Evolutionary conservation across 1,284 basidiomycete species (phyloP).

Genomic region (Papiliotrema nemorosa): DNA sequence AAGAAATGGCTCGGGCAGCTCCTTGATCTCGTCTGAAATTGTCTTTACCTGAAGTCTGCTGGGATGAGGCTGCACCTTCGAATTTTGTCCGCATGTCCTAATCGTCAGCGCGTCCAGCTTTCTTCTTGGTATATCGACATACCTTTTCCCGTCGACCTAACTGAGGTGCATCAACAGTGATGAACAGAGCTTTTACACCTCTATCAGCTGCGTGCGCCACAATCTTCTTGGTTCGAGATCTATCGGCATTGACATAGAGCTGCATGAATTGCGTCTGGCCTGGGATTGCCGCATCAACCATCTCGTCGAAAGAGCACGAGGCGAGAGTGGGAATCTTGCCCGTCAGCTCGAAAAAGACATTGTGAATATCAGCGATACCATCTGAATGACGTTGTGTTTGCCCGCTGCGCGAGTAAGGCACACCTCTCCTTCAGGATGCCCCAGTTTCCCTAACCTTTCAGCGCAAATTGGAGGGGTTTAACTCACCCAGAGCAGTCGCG

Average conservation of each 20-base stretch:
- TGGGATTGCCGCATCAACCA: conserved; percentile 71
- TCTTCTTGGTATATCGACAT: not conserved
- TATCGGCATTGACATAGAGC: conserved; percentile 81
- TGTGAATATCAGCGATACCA: conserved; percentile 56
- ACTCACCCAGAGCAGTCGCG: conserved; percentile 35
- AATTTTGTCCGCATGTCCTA: conserved; percentile 96
- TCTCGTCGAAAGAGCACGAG: conserved; percentile 84
- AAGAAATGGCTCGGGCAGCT: conserved; percentile 89
- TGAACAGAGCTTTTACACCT: conserved; percentile 78
- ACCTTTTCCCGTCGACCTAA: conserved; percentile 83
- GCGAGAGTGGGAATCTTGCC: conserved; percentile 75
- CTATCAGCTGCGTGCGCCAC: conserved; percentile 78
- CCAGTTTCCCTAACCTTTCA: conserved; percentile 71
- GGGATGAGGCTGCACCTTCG: conserved; percentile 71
- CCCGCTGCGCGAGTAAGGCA: conserved; percentile 80
- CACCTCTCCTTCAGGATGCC: conserved; percentile 88
- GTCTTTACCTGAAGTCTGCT: conserved; percentile 57
- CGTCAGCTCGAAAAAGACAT: not conserved
- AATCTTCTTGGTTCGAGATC: conserved; percentile 72
- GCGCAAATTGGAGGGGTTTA: not conserved
- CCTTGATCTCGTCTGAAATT: conserved; percentile 80
- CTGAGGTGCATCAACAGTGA: conserved; percentile 90
- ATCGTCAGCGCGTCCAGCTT: not conserved
- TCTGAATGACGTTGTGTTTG: conserved; percentile 76
- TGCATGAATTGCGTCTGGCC: conserved; percentile 77